Percentiles rank a stretch among this genome's conserved stretches.
phyloP scores from a whole-genome alignment of 768 basidiomycete genomes.

The Serpula lacrymans region DNA sequence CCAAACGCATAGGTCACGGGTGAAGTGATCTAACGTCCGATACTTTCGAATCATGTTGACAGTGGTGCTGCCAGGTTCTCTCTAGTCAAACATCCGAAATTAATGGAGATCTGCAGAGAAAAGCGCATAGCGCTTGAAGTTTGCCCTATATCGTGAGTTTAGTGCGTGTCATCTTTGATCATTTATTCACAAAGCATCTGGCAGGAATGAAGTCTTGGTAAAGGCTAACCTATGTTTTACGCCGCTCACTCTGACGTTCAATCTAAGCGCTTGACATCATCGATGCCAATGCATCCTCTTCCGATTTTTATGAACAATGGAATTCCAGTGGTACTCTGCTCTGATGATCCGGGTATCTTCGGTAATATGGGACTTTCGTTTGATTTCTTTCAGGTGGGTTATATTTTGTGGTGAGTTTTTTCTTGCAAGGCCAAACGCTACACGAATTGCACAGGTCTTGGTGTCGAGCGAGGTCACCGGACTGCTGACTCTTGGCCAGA shows the following conservation, averaged over 20 bases:
- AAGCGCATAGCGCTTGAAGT: conserved; percentile 40
- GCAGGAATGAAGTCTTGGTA: conserved; percentile 70
- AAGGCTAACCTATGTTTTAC: conserved; percentile 9
- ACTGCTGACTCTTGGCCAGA: conserved; percentile 51
- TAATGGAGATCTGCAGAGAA: conserved; percentile 43
- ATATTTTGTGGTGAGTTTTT: background rate
- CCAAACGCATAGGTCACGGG: conserved; percentile 51
- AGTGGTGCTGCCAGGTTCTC: conserved; percentile 31
- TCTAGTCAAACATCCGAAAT: conserved; percentile 41
- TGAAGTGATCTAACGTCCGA: conserved; percentile 13
- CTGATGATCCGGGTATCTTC: conserved; percentile 72
- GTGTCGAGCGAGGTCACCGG: conserved; percentile 64
- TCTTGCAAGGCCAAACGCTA: background rate
- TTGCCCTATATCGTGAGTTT: conserved; percentile 46
- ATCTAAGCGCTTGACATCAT: conserved; percentile 63
- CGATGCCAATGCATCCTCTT: conserved; percentile 74
- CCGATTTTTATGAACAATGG: conserved; percentile 66
- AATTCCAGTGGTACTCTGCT: conserved; percentile 63
- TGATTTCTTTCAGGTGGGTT: conserved; percentile 66
- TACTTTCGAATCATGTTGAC: background rate
- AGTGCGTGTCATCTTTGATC: background rate
- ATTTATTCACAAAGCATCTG: background rate
- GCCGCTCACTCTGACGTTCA: background rate
- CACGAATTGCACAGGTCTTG: conserved; percentile 40
- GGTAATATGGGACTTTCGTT: conserved; percentile 72